A percentile compares a stretch with the other conserved stretches of the same genome.
These are phyloP conservation scores for Globisporangium lucens DNA, from an alignment of 352 stramenopile genomes.

Conservation along the genomic window DNA sequence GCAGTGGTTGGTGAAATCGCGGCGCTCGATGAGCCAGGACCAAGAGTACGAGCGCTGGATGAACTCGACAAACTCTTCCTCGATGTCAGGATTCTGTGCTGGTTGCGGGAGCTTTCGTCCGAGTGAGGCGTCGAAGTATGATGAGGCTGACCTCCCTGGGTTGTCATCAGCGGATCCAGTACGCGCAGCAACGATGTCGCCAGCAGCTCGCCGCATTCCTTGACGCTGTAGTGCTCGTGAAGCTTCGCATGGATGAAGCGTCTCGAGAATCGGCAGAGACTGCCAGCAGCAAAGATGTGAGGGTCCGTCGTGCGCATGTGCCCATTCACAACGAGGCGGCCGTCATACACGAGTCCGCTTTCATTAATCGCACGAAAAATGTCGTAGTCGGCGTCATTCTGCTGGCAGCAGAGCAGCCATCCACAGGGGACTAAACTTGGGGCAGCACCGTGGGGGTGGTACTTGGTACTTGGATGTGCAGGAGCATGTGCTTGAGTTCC, in stretches of 20 bases:
- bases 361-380: conserved; percentile 90
- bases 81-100: conserved; percentile 3
- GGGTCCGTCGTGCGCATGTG: conserved; percentile 84
- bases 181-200: conserved; percentile 58
- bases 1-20: background rate
- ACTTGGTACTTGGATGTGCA: background rate
- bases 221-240: conserved; percentile 73
- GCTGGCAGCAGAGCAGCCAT: conserved; percentile 82
- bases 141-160: background rate
- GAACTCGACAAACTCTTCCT: conserved; percentile 14
- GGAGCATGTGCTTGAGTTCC: background rate
- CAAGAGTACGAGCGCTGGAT: background rate
- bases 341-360: conserved; percentile 90
- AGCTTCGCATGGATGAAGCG: conserved; percentile 74
- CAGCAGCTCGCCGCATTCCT: conserved; percentile 75
- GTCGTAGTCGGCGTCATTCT: conserved; percentile 84
- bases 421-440: conserved; percentile 41
- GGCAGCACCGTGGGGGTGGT: conserved; percentile 10
- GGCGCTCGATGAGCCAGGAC: background rate
- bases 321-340: conserved; percentile 86
- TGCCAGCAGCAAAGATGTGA: conserved; percentile 65
- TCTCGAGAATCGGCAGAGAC: conserved; percentile 76
- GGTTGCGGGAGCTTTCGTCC: background rate
- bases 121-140: background rate
- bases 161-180: conserved; percentile 50